These are phyloP conservation scores for Funneliformis mosseae DNA, from an alignment of 192 early-diverging fungal genomes.

Conservation along the genomic window DNA sequence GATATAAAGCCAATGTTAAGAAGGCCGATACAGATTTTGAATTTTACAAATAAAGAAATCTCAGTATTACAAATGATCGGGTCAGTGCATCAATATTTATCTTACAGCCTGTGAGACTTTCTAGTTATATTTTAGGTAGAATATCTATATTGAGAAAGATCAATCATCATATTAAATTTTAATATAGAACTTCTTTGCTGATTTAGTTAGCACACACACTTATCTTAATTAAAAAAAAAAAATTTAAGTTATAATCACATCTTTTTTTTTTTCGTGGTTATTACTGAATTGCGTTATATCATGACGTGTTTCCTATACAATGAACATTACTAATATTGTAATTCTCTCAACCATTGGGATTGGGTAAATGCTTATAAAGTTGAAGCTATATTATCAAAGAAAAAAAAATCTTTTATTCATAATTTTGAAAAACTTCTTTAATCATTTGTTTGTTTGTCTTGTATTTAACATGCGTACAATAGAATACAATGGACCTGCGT, in stretches of 20 bases:
- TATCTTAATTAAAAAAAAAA: not conserved
- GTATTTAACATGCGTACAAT: not conserved
- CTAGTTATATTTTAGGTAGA: not conserved
- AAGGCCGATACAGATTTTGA: slow-evolving; percentile 94
- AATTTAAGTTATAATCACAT: not conserved
- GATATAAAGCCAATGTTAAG: slow-evolving; percentile 94
- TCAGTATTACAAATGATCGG: not conserved
- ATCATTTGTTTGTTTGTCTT: not conserved
- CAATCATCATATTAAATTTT: not conserved
- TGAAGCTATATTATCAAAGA: not conserved
- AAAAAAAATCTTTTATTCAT: not conserved
- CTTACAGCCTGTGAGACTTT: not conserved
- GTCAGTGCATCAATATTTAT: not conserved
- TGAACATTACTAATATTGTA: no score
- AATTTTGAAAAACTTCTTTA: not conserved
- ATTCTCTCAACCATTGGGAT: no score
- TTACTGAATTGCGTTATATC: no score
- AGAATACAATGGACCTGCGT: not conserved
- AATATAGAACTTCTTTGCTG: not conserved
- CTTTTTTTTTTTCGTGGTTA: no score
- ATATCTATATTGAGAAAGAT: no score
- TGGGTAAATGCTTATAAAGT: no score
- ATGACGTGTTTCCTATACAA: no score
- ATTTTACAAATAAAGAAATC: slow-evolving; percentile 83
- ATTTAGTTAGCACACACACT: not conserved